Evolutionary conservation across 768 basidiomycete genomes (phyloP).

Genomic region (Tricholoma matsutake): DNA sequence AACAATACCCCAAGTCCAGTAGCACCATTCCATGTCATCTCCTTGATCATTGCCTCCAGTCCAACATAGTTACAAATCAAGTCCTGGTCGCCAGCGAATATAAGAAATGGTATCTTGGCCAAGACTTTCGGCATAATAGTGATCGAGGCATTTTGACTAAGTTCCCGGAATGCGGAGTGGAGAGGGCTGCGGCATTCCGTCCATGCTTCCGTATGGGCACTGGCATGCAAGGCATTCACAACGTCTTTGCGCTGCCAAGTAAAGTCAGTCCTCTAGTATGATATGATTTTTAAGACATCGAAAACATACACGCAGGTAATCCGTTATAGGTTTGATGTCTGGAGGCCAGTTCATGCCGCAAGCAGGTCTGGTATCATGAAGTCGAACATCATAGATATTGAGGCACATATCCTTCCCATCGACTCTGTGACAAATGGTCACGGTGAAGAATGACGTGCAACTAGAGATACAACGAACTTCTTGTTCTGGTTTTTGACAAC

Average conservation of each 20-base stretch:
- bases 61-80: constrained; percentile 96
- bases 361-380: constrained; percentile 79
- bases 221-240: constrained; percentile 78
- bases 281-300: background rate
- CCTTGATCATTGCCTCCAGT: constrained; percentile 79
- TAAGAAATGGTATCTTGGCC: constrained; percentile 75
- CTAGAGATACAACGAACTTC: constrained; percentile 26
- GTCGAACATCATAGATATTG: constrained; percentile 93
- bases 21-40: constrained; percentile 82
- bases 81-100: constrained; percentile 96
- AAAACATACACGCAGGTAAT: constrained; percentile 73
- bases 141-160: constrained; percentile 63
- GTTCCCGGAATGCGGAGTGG: constrained; percentile 54
- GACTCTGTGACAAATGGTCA: constrained; percentile 39
- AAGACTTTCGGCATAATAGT: constrained; percentile 76
- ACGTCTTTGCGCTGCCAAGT: constrained; percentile 71
- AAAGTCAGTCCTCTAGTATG: constrained; percentile 4
- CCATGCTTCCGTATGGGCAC: constrained; percentile 76
- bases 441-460: background rate
- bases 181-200: constrained; percentile 78
- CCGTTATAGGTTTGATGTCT: constrained; percentile 70
- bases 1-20: constrained; percentile 72
- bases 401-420: constrained; percentile 75
- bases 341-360: constrained; percentile 99
- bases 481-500: constrained; percentile 40